These are phyloP conservation scores for Aurantiochytrium sp. DNA, from an alignment of 108 stramenopile species.

Conservation along the genomic window DNA sequence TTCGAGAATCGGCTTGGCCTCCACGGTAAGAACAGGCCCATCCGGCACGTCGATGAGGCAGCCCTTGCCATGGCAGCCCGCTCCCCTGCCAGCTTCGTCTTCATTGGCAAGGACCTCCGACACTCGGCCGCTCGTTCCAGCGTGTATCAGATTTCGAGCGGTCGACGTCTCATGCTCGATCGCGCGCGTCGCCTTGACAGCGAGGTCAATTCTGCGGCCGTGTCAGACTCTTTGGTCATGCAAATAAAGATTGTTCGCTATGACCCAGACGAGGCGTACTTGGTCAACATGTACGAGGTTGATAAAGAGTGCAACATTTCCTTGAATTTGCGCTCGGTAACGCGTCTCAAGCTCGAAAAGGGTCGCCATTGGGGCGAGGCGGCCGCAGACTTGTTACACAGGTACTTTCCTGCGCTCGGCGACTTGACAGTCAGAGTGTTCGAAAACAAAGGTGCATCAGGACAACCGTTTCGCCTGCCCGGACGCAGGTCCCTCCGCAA, in stretches of 20 bases:
- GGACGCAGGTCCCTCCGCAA: too few species aligned
- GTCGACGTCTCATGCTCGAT: too few species aligned
- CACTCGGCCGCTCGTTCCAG: background rate
- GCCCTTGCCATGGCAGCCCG: too few species aligned
- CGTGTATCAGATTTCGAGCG: background rate
- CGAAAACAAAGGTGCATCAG: too few species aligned
- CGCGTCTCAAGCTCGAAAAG: background rate
- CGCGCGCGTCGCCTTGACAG: too few species aligned
- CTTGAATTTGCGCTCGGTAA: background rate
- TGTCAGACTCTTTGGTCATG: background rate
- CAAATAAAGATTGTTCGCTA: background rate
- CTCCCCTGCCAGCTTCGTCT: background rate
- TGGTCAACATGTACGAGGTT: background rate
- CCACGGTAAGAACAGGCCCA: too few species aligned
- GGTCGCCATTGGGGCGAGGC: background rate
- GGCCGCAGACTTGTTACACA: background rate
- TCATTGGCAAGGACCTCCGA: background rate
- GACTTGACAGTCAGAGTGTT: too few species aligned
- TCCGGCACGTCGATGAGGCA: too few species aligned
- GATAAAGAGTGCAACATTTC: background rate
- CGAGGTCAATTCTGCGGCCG: too few species aligned
- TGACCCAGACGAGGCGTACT: background rate
- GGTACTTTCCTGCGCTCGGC: background rate
- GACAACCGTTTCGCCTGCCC: too few species aligned
- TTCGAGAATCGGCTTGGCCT: too few species aligned